A percentile compares a stretch with the other conserved stretches of the same genome.
These are phyloP conservation scores for Firmiana major DNA, from an alignment of 345 rosid species.

Conservation along the genomic window DNA sequence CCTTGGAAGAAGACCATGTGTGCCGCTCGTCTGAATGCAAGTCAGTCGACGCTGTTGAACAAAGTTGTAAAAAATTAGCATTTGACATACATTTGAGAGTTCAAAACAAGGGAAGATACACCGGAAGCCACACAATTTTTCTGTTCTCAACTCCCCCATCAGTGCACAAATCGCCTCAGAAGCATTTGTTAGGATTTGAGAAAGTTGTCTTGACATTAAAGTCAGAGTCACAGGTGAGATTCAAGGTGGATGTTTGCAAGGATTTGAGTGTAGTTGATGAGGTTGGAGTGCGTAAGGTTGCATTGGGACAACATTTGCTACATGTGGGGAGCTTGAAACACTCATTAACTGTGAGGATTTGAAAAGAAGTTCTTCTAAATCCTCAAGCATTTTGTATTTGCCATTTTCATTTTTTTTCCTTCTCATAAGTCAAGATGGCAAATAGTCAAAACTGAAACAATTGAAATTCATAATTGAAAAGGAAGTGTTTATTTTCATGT, in stretches of 20 bases:
- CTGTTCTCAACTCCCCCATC: slow-evolving; percentile 66
- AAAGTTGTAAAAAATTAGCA: slow-evolving; percentile 37
- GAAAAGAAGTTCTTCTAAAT: slow-evolving; percentile 21
- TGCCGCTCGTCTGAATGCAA: slow-evolving; percentile 56
- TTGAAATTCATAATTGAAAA: neutral
- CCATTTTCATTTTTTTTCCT: neutral
- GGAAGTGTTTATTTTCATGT: neutral
- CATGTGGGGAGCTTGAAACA: slow-evolving; percentile 71
- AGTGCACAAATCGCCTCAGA: slow-evolving; percentile 59
- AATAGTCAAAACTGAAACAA: neutral
- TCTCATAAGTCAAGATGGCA: neutral
- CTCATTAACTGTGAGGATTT: slow-evolving; percentile 49
- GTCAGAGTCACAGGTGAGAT: slow-evolving; percentile 35
- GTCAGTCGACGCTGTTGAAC: slow-evolving; percentile 41
- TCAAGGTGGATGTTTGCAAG: slow-evolving; percentile 64
- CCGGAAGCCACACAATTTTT: slow-evolving; percentile 67
- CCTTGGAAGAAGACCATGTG: slow-evolving; percentile 42
- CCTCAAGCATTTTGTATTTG: neutral
- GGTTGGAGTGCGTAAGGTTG: slow-evolving; percentile 51
- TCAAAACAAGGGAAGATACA: slow-evolving; percentile 39
- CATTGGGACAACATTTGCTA: slow-evolving; percentile 59
- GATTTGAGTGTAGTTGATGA: slow-evolving; percentile 78
- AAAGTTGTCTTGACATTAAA: slow-evolving; percentile 43
- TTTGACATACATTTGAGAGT: slow-evolving; percentile 57
- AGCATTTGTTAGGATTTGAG: slow-evolving; percentile 66